Base-by-base conservation (phyloP, 106 monocot genomes). In the Triglochin maritima region DNA sequence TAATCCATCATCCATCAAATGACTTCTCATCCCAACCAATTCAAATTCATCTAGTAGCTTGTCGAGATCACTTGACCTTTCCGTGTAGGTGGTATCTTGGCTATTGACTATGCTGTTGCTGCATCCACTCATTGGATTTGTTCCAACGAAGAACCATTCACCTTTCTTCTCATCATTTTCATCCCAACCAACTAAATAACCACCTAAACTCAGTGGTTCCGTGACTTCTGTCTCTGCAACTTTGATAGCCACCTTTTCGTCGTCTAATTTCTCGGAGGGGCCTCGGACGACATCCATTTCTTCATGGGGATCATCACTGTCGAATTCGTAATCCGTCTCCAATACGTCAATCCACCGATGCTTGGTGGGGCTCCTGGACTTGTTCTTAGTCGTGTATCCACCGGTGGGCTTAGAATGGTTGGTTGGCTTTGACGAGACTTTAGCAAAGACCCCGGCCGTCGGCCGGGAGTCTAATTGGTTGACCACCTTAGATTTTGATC, bases 361-460 rank as follows among this genome's bases (percentile, higher is more conserved):
- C 69, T 77, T 73, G 2, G 7, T 63, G 17, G 45, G 3, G 2
- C 79, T 76, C 17, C 79, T 83, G 16, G 72, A 45, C 59, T 83
- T 83, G 60, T 7, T 44, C 60, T 73, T 83, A 5, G 83, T 51
- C 66, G 76, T 83, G 50, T 53, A 56, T 70, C 72, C 77, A 57
- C 79, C 82, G 55, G 88, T 79, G 85, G 54, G 71, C 63, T 79
- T 85, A 2, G 92, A 93, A 57, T 74, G 84, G 79, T 77, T 77
- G 4, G 78, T 81, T 5, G 87, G 85, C 65, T 69, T 74, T 46
- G 69, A 50, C 8, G 68, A 57, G 10, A 64, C 82, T 62, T 15
- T 73, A 4, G 48, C 55, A 53, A 58, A 57, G 47, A 10, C 3
- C 4, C 82, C 77, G 11, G 47, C 67, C 29, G 56, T 58, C 63